Evolutionary conservation across 352 stramenopile species (phyloP), one percentile per base, ranked within the genome.

Genomic region (Phytophthora fragariae): DNA sequence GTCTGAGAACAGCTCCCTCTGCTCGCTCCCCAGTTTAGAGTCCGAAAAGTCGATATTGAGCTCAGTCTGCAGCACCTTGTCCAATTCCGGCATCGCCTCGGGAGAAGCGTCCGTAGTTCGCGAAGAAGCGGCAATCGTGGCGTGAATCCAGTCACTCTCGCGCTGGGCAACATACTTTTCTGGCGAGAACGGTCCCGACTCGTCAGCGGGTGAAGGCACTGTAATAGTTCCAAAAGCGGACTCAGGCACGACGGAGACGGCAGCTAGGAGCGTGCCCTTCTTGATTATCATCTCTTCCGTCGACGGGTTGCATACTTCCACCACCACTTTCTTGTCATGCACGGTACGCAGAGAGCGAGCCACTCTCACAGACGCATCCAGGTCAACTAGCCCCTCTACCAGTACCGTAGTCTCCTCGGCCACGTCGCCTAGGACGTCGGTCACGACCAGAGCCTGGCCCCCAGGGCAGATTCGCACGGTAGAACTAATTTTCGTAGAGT

Each of bases 231-330:
- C n/a, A 8, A 57, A 65, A 3, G 58, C 58, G 0, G 46, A 44
- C 2, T 31, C 37, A 3, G 58, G 44, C 0, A 57, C 57, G 9
- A 56, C 27, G 7, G 21, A 47, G 15, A 27, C 53, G 6, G 24
- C 9, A 14, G 62, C 37, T 15, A 57, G 17, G 2, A 53, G 0
- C 8, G 62, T 69, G 35, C 54, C 53, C 41, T 44, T 58, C 7
- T 12, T 21, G 35, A 69, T 58, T 0, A 63, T 6, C 1, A 62
- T 54, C 2, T 59, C 62, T 10, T 62, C 62, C 1, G 37, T 50
- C 3, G 62, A 70, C 0, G 62, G 39, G 10, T 70, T 70, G 15
- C 62, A 70, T 0, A 70, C 53, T 7, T 70, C 33, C 19, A 62
- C 56, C 2, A 27, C 24, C 24, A 27, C 24, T 27, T 27, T 27